Evolutionary conservation across 169 alveolate genomes (phyloP).

Genomic region (Plasmodium knowlesi): DNA sequence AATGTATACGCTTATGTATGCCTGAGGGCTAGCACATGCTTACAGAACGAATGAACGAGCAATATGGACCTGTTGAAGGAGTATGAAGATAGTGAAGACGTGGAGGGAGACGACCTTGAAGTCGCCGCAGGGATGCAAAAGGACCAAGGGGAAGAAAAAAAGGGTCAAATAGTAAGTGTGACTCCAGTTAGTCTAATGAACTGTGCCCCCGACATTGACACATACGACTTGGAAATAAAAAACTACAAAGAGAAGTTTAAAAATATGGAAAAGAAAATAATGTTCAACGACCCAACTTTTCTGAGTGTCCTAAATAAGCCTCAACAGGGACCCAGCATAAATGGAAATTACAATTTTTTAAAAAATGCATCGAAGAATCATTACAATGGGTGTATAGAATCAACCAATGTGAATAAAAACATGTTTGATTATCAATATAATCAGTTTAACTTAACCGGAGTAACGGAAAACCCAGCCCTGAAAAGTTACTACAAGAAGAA

Average conservation of each 20-base stretch:
- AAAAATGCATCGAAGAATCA: constrained; percentile 72
- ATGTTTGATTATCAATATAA: constrained; percentile 74
- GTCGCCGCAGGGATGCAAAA: neutral
- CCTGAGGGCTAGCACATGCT: neutral
- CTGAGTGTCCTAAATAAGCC: constrained; percentile 58
- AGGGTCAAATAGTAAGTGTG: neutral
- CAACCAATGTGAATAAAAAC: constrained; percentile 64
- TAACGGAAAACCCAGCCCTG: constrained; percentile 71
- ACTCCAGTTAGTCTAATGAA: constrained; percentile 74
- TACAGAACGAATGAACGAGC: constrained; percentile 4
- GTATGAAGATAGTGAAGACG: constrained; percentile 62
- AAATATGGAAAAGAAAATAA: constrained; percentile 71
- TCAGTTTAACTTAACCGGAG: constrained; percentile 62
- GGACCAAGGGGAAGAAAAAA: neutral
- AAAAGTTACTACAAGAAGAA: constrained; percentile 43
- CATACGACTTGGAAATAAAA: constrained; percentile 73
- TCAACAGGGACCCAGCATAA: constrained; percentile 75
- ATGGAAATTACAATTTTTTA: constrained; percentile 70
- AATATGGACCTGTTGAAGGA: constrained; percentile 70
- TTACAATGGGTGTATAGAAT: constrained; percentile 55
- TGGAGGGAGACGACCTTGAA: neutral
- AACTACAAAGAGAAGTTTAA: constrained; percentile 69
- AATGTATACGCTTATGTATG: constrained; percentile 11
- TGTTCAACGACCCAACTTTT: constrained; percentile 53
- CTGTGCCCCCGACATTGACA: constrained; percentile 84